Percentiles rank a stretch among this genome's conserved stretches.
Evolutionary conservation across 176 grass and related monocot species (phyloP).

Genomic region (Eremochloa ophiuroides): DNA sequence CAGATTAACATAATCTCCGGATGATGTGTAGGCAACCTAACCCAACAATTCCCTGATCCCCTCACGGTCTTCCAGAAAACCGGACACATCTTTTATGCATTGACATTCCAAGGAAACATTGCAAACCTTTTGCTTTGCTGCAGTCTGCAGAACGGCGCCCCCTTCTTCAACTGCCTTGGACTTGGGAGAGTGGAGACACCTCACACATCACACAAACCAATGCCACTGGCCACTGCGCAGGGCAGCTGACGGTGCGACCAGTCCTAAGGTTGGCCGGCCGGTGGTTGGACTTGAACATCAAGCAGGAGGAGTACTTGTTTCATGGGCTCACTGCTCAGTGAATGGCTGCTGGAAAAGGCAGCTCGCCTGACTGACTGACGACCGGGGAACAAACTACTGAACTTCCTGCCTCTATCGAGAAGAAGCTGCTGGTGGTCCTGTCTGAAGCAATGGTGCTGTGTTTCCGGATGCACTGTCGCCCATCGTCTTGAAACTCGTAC

Average conservation of each 20-base stretch:
- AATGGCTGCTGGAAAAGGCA: conserved; percentile 4
- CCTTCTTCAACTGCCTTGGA: conserved; percentile 1
- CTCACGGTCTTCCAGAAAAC: conserved; percentile 24
- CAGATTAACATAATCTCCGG: neutral
- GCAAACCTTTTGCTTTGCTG: neutral
- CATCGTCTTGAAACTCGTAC: neutral
- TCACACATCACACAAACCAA: conserved; percentile 23
- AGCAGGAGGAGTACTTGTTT: neutral
- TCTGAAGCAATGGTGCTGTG: neutral
- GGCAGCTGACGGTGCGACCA: neutral
- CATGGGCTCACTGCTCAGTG: neutral
- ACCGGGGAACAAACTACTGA: neutral
- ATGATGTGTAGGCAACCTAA: conserved; percentile 12
- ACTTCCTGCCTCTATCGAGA: neutral
- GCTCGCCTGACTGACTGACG: neutral
- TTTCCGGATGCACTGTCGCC: neutral
- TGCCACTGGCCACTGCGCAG: conserved; percentile 12
- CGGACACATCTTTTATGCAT: conserved; percentile 7
- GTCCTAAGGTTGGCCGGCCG: neutral
- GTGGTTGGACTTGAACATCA: neutral
- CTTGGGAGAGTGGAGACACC: conserved; percentile 12
- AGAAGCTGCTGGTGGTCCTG: neutral
- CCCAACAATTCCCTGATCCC: neutral
- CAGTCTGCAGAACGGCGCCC: conserved; percentile 15
- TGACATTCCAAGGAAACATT: conserved; percentile 15